Evolutionary conservation across 2,329 filamentous ascomycete species (phyloP), one percentile per base, ranked within the genome.

Genomic region (Trichophyton rubrum): DNA sequence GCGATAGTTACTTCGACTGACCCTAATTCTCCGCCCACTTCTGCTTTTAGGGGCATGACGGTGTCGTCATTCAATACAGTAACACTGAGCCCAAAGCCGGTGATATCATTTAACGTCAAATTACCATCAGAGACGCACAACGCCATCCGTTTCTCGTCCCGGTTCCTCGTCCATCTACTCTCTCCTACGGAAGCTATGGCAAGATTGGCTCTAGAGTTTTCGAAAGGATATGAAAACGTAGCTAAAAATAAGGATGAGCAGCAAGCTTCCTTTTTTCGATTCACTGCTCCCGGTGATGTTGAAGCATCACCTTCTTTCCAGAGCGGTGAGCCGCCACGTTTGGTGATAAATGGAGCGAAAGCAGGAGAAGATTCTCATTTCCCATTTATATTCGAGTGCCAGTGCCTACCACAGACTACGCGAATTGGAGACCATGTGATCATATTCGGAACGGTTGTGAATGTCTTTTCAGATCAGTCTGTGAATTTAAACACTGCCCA

Each of bases 1-100:
- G 80, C 80, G 51, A 73, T 84, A 40, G 75, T 85, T 60, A 83
- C 82, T 43, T 68, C 75, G 60, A 75, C 73, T 15, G 70, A 74
- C 33, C 71, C 73, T 40, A 66, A 67, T 33, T 65, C 66, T 17
- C 63, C 63, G n/a, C 45, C 64, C 55, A 62, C 68, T 24, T 62
- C 65, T 45, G 67, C 67, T 11, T 75, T 74, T 63, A 73, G 76
- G 40, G 81, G 78, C 47, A 81, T 83, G 65, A 84, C 82, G 7
- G 79, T 85, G 35, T 85, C 83, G 2, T 85, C 82, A 1, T 80
- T 86, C 70, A 83, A 73, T 62, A 82, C 82, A 3, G 80, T 85
- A 13, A 79, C 81, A 0, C 71, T 85, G 2, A 67, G 74, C 33
- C 83, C 83, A 1, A 64, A 68, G 1, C 81, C 83, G 0, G 74